phyloP scores from a whole-genome alignment of 2,329 filamentous ascomycete genomes.

The Thielaviopsis punctulata region DNA sequence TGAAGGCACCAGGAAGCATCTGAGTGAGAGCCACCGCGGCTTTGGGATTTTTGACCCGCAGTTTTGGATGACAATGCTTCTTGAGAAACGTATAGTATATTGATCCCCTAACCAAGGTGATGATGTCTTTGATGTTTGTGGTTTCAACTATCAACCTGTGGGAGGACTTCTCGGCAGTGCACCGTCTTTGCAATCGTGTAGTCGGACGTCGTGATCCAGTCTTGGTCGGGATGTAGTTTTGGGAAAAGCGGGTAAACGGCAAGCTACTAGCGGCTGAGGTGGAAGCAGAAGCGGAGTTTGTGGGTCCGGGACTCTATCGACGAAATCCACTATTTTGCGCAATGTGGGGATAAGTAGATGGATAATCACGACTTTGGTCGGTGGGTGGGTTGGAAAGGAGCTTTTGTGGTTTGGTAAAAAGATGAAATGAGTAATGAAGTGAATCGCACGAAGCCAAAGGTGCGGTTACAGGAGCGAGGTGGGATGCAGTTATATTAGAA shows the following conservation, averaged over 20 bases:
- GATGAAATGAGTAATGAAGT: slow-evolving; percentile 2
- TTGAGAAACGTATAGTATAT: slow-evolving; percentile 2
- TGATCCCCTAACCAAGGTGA: slow-evolving; percentile 1
- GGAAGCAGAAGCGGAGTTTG: neutral
- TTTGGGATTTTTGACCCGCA: slow-evolving; percentile 14
- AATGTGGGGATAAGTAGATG: neutral
- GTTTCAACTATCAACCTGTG: neutral
- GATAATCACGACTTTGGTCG: neutral
- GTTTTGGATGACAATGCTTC: neutral
- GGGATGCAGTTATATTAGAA: slow-evolving; percentile 10
- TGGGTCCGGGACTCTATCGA: neutral
- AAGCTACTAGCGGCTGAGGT: neutral
- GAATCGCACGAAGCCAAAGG: slow-evolving; percentile 5
- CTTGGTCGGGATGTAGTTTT: slow-evolving; percentile 5
- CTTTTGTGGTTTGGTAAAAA: neutral
- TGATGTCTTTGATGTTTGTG: neutral
- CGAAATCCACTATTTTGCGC: neutral
- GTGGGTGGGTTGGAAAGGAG: neutral
- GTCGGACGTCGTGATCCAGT: neutral
- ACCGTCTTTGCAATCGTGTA: neutral
- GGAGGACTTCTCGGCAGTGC: neutral
- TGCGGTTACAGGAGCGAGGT: slow-evolving; percentile 4
- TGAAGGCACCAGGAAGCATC: slow-evolving; percentile 10
- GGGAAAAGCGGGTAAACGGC: slow-evolving; percentile 9
- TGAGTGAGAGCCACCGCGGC: slow-evolving; percentile 5